Base-by-base conservation (phyloP, 441 rosid genomes). In the Breynia disticha region DNA sequence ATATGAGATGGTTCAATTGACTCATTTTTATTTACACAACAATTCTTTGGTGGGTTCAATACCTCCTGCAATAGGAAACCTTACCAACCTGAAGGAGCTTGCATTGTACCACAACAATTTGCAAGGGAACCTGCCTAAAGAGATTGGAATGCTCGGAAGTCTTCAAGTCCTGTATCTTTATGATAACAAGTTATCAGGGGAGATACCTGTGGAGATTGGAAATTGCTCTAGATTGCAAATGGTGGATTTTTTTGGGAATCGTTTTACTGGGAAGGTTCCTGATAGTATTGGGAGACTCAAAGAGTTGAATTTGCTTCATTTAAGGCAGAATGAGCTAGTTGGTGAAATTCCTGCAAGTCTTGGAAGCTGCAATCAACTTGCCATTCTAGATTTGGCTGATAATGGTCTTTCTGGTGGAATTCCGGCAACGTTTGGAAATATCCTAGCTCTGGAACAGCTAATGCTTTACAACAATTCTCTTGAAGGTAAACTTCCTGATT, bases 391-490 rank as follows among this genome's bases (percentile, higher is more conserved):
- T 69, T 65, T 89, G 63, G 97, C 95, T 0, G 97, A 89, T 58
- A 89, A 89, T 60, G 38, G 65, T 28, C 76, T 89, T 42, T 68
- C 88, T 0, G 95, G 90, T 38, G 69, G 74, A 18, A 69, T 84
- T 69, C 88, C 95, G 0, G 70, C 62, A 1, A 72, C 77, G 7
- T 68, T 78, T 2, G 88, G 90, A 46, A 68, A 38, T 55, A 75
- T 89, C 35, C 68, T 56, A 18, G 68, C 71, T 24, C 59, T 89
- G 24, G 66, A 79, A 62, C 81, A 84, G 77, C 63, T 86, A 55
- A 83, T 89, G 97, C 85, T 89, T 54, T 86, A 89, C 76, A 89
- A 89, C 76, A 89, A 86, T 43, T 86, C 95, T 18, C 81, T 89
- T 38, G 68, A 67, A 66, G 95, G 95, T 66, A 76, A 21, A 1